Conservation (phyloP, 805 yeast species). For the Cyberlindnera japonica region DNA sequence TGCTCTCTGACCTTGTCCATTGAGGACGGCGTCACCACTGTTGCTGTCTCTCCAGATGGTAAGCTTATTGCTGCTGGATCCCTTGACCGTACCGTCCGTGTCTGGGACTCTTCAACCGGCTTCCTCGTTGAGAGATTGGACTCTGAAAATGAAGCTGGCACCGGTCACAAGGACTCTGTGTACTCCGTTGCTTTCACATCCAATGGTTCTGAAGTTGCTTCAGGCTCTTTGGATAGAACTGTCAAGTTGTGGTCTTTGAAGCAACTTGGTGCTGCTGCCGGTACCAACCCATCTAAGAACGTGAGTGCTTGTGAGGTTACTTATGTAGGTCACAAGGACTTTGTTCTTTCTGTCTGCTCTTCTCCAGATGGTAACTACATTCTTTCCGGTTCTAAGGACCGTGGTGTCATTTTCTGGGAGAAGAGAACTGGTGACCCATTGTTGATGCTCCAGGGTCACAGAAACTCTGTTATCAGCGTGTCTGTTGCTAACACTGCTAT, state of each 20-base stretch:
- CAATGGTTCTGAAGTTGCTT: conserved; percentile 85
- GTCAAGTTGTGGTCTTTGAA: conserved; percentile 94
- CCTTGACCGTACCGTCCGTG: conserved; percentile 90
- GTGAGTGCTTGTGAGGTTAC: conserved; percentile 78
- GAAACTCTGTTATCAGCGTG: conserved; percentile 92
- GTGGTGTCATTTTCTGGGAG: conserved; percentile 97
- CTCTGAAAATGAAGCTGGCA: conserved; percentile 80
- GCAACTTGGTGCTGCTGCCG: conserved; percentile 43
- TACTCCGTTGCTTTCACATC: conserved; percentile 92
- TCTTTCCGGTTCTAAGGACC: conserved; percentile 91
- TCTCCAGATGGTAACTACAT: conserved; percentile 92
- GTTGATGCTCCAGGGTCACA: conserved; percentile 94
- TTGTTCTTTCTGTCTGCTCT: conserved; percentile 88
- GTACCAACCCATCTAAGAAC: conserved; percentile 36
- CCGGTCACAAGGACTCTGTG: conserved; percentile 95
- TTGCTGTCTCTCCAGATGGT: conserved; percentile 95
- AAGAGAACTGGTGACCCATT: conserved; percentile 86
- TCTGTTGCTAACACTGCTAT: conserved; percentile 80
- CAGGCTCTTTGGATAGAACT: conserved; percentile 93
- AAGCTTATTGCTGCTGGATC: conserved; percentile 94
- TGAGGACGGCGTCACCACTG: conserved; percentile 98
- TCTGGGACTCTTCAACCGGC: conserved; percentile 94
- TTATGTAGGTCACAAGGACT: conserved; percentile 93
- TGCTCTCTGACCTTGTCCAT: conserved; percentile 84
- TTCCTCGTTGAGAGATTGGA: conserved; percentile 89